Base-by-base conservation (phyloP, 129 eudicot genomes). In the Scalesia atractyloides region DNA sequence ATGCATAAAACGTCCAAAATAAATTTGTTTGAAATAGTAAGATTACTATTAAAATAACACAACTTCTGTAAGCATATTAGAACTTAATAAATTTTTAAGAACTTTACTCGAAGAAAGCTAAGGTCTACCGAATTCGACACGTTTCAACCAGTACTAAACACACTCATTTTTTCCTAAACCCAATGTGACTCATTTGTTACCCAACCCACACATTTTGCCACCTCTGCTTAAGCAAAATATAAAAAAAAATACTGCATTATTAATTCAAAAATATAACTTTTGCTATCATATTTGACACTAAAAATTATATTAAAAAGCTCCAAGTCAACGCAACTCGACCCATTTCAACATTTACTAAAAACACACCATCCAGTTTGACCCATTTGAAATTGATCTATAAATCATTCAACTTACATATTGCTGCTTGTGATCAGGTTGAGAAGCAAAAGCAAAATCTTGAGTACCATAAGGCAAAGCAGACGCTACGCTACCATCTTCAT, bases 401-500 rank as follows among this genome's bases (percentile, higher is more conserved):
- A 8, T 20, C 13, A 30, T 13, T 36, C 7, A 18, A 83, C 87
- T 75, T 72, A 88, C 94, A 53, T 76, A 77, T 68, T 74, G 68
- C 67, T 77, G 84, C n/a, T 57, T 51, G 36, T 54, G 81, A 85
- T 80, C 84, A 66, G 53, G 70, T 63, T 71, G 68, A 30, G 79
- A 69, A 78, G 81, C 74, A 16, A 77, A 80, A 76, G 73, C 57
- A 71, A 47, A 50, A 67, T 82, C 85, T 63, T 71, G 81, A 76
- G 71, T 59, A 63, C 77, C 77, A 46, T 58, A 44, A 22, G 87
- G 75, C 58, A 85, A 62, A 49, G 68, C 70, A 24, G 82, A 78
- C 49, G 80, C 82, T 10, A 49, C 75, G 22, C 83, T 82, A 59
- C 70, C 79, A 20, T 82, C 89, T 34, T 87, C 88, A 69, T 37